Base-by-base conservation (phyloP, 164 flowering plant species). In the Umbilicus rupestris region DNA sequence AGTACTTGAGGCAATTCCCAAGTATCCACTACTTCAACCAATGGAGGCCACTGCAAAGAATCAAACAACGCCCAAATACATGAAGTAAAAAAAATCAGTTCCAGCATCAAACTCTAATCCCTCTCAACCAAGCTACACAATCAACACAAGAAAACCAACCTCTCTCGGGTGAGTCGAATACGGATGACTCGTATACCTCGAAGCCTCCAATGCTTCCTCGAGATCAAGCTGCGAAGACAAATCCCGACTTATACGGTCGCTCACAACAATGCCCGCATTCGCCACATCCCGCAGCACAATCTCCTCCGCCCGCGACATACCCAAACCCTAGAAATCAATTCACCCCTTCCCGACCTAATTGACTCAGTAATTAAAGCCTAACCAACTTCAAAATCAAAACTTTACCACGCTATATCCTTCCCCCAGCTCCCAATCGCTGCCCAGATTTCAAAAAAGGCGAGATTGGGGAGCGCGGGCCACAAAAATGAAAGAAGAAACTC, bases 31-130 rank as follows among this genome's bases (percentile, higher is more conserved):
- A 92, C 94, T 78, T 95, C 99, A 77, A 90, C 87, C 66, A 84
- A 69, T 46, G 99, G 97, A 69, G 99, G 99, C 99, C 97, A 95
- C 97, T 94, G 82, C 75, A 83, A 73, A 39, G n/a, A 29, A 68
- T 69, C 19, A 28, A 62, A 20, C 10, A 50, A 39, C 5, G 8
- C 39, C 11, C 16, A 33, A 59, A 64, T 9, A 24, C 14, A 28
- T 39, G 8, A 10, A 4, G 5, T 20, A 14, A 1, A 44, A 39
- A 15, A 30, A 24, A 10, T 42, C 35, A 17, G 37, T 15, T 52
- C 19, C 24, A 26, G 10, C 24, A 65, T 33, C 28, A 15, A 20
- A 55, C 30, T 55, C 60, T 29, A 24, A 55, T 12, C 60, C 9
- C 26, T 55, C 12, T 22, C 46, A n/a, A 65, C 3, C 7, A 8